Conservation (phyloP, 176 grass and related monocot species). For the Oryza rufipogon region DNA sequence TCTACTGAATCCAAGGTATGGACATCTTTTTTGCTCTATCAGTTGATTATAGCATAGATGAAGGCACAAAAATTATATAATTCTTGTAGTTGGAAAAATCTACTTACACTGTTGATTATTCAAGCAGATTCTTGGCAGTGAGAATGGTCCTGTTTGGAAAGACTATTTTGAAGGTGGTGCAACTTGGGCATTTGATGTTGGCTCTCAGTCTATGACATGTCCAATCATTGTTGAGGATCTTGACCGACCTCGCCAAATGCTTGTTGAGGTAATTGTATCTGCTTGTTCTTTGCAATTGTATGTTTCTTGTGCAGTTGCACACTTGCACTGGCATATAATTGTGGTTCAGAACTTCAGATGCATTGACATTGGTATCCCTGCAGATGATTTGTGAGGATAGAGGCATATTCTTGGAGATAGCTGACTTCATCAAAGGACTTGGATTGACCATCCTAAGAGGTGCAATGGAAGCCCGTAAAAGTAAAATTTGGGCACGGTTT, state of each 20-base stretch:
- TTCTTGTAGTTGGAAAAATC: not conserved
- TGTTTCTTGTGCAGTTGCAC: not conserved
- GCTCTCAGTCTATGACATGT: conserved; percentile 74
- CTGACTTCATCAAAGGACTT: conserved; percentile 77
- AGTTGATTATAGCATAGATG: conserved; percentile 14
- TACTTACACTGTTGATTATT: conserved; percentile 24
- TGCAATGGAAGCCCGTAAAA: conserved; percentile 76
- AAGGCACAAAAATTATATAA: conserved; percentile 19
- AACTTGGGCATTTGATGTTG: conserved; percentile 89
- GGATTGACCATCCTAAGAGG: conserved; percentile 88
- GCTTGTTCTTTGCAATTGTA: conserved; percentile 6
- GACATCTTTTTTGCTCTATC: conserved; percentile 15
- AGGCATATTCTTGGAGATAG: conserved; percentile 87
- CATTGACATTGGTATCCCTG: conserved; percentile 25
- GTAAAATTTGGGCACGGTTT: conserved; percentile 85
- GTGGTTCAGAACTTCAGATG: not conserved
- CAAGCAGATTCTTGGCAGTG: conserved; percentile 59
- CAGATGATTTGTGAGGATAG: conserved; percentile 87
- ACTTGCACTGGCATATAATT: not conserved
- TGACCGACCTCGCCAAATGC: conserved; percentile 75
- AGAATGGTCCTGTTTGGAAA: conserved; percentile 74
- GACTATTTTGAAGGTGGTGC: conserved; percentile 82
- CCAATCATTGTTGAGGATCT: conserved; percentile 89
- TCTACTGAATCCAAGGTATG: conserved; percentile 70
- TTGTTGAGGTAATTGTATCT: conserved; percentile 64